A percentile compares a stretch with the other conserved stretches of the same genome.
Conservation (phyloP, 108 stramenopile genomes). For the Thalassiosira profunda region DNA sequence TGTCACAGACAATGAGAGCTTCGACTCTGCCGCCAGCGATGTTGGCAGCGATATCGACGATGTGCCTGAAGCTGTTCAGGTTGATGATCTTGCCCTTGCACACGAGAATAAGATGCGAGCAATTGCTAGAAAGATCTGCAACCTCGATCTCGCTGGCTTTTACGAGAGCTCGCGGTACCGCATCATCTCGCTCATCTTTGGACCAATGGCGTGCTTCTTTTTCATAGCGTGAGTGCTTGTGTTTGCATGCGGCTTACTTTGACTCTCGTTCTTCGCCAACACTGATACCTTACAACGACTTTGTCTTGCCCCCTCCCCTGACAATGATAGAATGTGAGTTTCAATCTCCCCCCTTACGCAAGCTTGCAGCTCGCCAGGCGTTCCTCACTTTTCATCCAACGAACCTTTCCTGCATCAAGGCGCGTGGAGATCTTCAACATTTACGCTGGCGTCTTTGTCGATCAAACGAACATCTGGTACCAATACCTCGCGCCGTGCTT, state of each 20-base stretch:
- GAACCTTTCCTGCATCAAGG: constrained; percentile 24
- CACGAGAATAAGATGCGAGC: constrained; percentile 5
- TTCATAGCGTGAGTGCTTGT: constrained; percentile 26
- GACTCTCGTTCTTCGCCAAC: background rate
- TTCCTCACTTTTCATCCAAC: background rate
- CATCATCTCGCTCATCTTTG: constrained; percentile 29
- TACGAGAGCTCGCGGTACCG: constrained; percentile 22
- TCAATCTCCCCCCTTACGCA: background rate
- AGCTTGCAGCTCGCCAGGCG: background rate
- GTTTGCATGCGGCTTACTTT: background rate
- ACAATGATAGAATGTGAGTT: constrained; percentile 19
- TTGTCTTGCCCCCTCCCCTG: background rate
- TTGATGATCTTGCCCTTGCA: background rate
- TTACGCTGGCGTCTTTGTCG: constrained; percentile 8
- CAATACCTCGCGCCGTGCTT: constrained; percentile 29
- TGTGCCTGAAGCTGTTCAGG: constrained; percentile 29
- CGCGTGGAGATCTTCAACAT: constrained; percentile 48
- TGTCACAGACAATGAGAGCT: background rate
- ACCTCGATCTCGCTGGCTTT: constrained; percentile 23
- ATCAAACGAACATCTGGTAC: constrained; percentile 22
- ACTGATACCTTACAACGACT: background rate
- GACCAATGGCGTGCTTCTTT: constrained; percentile 43
- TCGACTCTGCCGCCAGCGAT: constrained; percentile 23
- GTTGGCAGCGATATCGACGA: constrained; percentile 49
- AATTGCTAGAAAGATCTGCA: background rate